Percentiles rank a stretch among this genome's conserved stretches.
phyloP scores from a whole-genome alignment of 2,329 filamentous ascomycete species.

The Magnaporthiopsis incrustans region DNA sequence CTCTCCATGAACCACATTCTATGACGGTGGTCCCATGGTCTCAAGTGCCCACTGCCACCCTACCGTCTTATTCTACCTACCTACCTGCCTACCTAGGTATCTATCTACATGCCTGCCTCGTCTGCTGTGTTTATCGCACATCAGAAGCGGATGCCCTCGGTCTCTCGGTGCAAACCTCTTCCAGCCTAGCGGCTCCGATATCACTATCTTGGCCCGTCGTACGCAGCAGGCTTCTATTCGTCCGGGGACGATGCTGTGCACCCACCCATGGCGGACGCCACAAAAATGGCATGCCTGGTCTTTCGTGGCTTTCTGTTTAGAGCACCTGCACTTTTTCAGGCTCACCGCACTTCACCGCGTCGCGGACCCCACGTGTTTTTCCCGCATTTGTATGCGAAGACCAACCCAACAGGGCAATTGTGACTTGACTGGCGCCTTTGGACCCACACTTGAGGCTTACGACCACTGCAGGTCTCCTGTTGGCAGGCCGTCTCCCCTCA shows the following conservation, averaged over 20 bases:
- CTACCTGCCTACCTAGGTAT: too few relatives aligned
- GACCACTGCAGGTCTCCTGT: not conserved
- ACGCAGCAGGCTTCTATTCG: not conserved
- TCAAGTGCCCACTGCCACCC: not conserved
- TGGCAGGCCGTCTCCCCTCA: not conserved
- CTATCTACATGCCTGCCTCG: not conserved
- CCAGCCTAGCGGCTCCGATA: not conserved
- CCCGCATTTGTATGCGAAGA: not conserved
- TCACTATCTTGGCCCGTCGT: not conserved
- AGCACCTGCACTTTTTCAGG: not conserved
- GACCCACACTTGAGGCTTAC: not conserved
- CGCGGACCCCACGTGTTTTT: not conserved
- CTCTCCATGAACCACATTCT: not conserved
- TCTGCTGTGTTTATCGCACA: not conserved
- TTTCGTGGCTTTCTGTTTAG: not conserved
- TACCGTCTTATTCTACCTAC: too few relatives aligned
- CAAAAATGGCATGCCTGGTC: not conserved
- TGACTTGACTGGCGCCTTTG: not conserved
- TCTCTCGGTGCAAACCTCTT: not conserved
- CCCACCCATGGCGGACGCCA: not conserved
- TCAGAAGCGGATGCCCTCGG: not conserved
- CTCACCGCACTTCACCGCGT: not conserved
- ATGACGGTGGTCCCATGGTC: not conserved
- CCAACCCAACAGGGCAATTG: not conserved
- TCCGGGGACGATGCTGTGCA: not conserved